phyloP scores from a whole-genome alignment of 2,329 filamentous ascomycete species.

The Zalaria sp. region DNA sequence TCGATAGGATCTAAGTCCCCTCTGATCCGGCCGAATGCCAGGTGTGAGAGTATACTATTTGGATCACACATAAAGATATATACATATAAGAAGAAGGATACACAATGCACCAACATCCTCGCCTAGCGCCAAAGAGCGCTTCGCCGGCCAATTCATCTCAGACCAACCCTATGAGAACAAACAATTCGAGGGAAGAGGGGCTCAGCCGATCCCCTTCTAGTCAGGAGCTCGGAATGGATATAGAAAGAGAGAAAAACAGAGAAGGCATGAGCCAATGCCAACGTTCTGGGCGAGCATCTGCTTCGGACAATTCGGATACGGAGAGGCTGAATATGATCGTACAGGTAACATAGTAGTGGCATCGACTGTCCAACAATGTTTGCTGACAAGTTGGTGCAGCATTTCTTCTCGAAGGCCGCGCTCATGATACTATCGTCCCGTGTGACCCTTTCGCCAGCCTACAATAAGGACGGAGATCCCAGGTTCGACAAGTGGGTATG shows the following conservation, averaged over 20 bases:
- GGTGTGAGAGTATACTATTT: neutral
- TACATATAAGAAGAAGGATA: neutral
- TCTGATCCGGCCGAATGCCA: neutral
- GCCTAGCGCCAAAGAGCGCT: slow-evolving; percentile 56
- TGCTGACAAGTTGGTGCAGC: slow-evolving; percentile 37
- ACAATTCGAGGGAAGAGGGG: slow-evolving; percentile 56
- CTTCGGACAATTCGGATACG: slow-evolving; percentile 50
- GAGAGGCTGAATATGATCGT: slow-evolving; percentile 87
- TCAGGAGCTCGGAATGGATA: slow-evolving; percentile 6
- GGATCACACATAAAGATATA: slow-evolving; percentile 1
- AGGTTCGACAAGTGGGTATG: slow-evolving; percentile 80
- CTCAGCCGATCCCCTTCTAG: slow-evolving; percentile 37
- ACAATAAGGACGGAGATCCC: slow-evolving; percentile 43
- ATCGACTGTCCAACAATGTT: slow-evolving; percentile 4
- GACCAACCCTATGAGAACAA: slow-evolving; percentile 55
- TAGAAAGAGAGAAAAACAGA: slow-evolving; percentile 22
- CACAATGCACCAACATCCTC: slow-evolving; percentile 79
- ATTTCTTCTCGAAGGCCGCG: slow-evolving; percentile 81
- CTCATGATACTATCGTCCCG: slow-evolving; percentile 72
- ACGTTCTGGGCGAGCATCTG: slow-evolving; percentile 8
- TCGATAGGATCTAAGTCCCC: neutral
- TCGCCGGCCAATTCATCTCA: slow-evolving; percentile 60
- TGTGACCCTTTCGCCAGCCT: slow-evolving; percentile 49
- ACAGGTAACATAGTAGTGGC: slow-evolving; percentile 41
- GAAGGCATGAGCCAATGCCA: slow-evolving; percentile 9